Evolutionary conservation across 2,329 filamentous ascomycete species (phyloP).

Genomic region (Domatiomyces catenatus): DNA sequence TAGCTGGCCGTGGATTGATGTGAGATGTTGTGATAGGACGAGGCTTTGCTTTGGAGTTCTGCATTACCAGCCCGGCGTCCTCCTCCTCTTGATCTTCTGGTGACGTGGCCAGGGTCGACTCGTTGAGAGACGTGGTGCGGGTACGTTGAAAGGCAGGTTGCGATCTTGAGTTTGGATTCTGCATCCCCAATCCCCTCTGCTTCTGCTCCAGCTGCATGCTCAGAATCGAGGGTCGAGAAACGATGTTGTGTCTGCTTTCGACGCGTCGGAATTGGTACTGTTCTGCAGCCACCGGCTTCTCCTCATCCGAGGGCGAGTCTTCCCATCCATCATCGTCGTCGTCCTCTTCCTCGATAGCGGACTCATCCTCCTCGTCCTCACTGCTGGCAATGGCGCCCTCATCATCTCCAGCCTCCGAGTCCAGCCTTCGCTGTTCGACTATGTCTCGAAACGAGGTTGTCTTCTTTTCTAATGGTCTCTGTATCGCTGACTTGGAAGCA

Average conservation of each 20-base stretch:
- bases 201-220: constrained; percentile 77
- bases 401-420: constrained; percentile 37
- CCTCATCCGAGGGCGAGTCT: constrained; percentile 62
- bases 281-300: constrained; percentile 58
- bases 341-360: constrained; percentile 61
- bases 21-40: constrained; percentile 13
- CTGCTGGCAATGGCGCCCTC: constrained; percentile 46
- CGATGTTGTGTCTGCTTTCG: constrained; percentile 70
- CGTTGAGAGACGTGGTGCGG: constrained; percentile 55
- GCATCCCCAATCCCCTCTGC: constrained; percentile 53
- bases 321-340: constrained; percentile 42
- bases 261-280: constrained; percentile 75
- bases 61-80: constrained; percentile 17
- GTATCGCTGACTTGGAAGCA: constrained; percentile 30
- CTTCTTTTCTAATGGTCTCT: constrained; percentile 44
- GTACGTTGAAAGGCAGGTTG: constrained; percentile 32
- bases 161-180: constrained; percentile 43
- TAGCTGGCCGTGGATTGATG: not conserved
- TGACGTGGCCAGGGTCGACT: constrained; percentile 46
- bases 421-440: constrained; percentile 51
- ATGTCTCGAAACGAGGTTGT: constrained; percentile 68
- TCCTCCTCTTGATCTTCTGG: constrained; percentile 37
- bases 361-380: constrained; percentile 43
- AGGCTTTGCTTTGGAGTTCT: constrained; percentile 5
- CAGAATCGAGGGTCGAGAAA: constrained; percentile 73